These are phyloP conservation scores for Aristolochia contorta DNA, from an alignment of 164 flowering plant genomes.

Conservation along the genomic window DNA sequence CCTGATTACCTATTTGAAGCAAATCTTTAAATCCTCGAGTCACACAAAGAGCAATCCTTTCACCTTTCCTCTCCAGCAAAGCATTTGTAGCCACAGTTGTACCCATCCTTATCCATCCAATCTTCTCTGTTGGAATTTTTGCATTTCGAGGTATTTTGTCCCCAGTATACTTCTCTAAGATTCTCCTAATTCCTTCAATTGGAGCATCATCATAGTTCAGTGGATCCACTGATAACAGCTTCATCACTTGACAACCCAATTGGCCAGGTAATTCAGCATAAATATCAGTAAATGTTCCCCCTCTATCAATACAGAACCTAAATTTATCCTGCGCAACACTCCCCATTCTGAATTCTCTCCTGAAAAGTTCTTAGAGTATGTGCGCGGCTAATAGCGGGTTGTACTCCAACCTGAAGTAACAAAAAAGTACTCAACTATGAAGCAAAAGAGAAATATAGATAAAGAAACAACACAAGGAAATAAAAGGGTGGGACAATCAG, in stretches of 20 bases:
- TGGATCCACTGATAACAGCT: conserved; percentile 90
- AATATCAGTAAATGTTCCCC: conserved; percentile 98
- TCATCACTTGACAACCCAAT: conserved; percentile 59
- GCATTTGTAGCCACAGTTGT: conserved; percentile 99
- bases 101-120: conserved; percentile 97
- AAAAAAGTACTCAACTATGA: too few relatives aligned
- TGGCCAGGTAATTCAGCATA: conserved; percentile 88
- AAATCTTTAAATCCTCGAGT: conserved; percentile 82
- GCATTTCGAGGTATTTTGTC: conserved; percentile 56
- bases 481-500: too few relatives aligned
- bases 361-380: background rate
- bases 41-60: conserved; percentile 89
- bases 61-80: conserved; percentile 87
- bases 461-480: too few relatives aligned
- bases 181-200: conserved; percentile 86
- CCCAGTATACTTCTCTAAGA: conserved; percentile 75
- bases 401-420: too few relatives aligned
- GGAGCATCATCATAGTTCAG: conserved; percentile 96
- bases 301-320: conserved; percentile 81
- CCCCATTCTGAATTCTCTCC: conserved; percentile 25
- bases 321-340: conserved; percentile 34
- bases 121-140: conserved; percentile 79
- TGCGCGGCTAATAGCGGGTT: too few relatives aligned
- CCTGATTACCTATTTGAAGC: conserved; percentile 93
- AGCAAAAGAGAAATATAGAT: too few relatives aligned